Base-by-base conservation (phyloP, 768 basidiomycete genomes). In the Chalciporus chontae region DNA sequence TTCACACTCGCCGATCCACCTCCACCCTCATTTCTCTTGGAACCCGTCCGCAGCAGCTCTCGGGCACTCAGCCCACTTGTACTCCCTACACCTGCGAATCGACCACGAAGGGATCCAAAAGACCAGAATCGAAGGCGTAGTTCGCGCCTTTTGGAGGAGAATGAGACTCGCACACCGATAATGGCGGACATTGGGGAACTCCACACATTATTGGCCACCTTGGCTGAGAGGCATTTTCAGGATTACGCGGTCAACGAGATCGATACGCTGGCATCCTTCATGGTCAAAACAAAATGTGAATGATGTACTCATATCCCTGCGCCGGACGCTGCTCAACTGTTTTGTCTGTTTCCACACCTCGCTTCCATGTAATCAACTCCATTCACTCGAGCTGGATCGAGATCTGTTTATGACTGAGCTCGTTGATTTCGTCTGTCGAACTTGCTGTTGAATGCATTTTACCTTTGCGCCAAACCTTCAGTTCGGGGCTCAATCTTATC, bases 241-340 rank as follows among this genome's bases (percentile, higher is more conserved):
- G 81, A 85, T 34, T 72, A 80, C 50, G 59, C 69, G 11, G 68
- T 76, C 15, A 84, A 84, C 65, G 90, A 92, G 67, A 82, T 88
- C 41, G 90, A 91, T 52, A 86, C 83, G n/a, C 71, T 91, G 36
- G 85, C 87, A 17, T 78, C 83, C 26, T 90, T 91, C 57, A 85
- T 90, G 85, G 78, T 90, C 43, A 87, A 84, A 66, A 76, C 68
- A 6, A 82, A 80, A 66, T 70, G 72, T 50, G 81, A 79, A 67
- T 60, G 45, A 56, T 55, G 55, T 64, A 50, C 56, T 45, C 19
- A 40, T 59, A 54, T 50, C 50, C 38, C n/a, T 26, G 54, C 46
- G 52, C 58, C 3, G 50, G 61, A 52, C 56, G 52, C 60, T 49
- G 51, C 50, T 48, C 42, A 29, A 36, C 45, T 40, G 29, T 55